Evolutionary conservation across 2,329 filamentous ascomycete genomes (phyloP).

Genomic region (Talaromyces sp.): DNA sequence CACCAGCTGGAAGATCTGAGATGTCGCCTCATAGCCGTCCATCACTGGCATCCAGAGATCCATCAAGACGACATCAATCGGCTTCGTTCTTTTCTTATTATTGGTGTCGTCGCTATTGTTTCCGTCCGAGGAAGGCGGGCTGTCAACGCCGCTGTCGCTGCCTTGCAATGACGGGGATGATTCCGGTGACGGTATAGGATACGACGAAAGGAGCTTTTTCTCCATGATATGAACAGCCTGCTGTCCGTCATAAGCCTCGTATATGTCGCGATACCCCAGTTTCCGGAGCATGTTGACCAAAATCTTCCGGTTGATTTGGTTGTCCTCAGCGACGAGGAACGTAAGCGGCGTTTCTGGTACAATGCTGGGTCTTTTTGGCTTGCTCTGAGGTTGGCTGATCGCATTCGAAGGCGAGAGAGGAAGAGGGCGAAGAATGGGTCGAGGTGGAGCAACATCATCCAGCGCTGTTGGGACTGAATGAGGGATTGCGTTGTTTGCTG

Average conservation of each 20-base stretch:
- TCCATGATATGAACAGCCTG: constrained; percentile 61
- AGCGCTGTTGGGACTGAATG: neutral
- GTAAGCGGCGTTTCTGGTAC: constrained; percentile 58
- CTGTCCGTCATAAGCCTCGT: constrained; percentile 62
- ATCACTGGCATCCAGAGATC: constrained; percentile 73
- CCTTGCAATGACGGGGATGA: constrained; percentile 8
- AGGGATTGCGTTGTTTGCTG: neutral
- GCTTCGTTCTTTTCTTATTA: constrained; percentile 23
- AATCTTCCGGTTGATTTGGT: constrained; percentile 64
- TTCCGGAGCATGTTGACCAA: constrained; percentile 62
- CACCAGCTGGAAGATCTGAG: constrained; percentile 55
- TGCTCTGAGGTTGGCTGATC: constrained; percentile 18
- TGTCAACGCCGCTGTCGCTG: constrained; percentile 17
- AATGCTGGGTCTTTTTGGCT: constrained; percentile 51
- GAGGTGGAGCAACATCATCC: neutral
- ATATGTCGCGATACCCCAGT: constrained; percentile 59
- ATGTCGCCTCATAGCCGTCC: constrained; percentile 65
- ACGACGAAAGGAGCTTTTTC: constrained; percentile 32
- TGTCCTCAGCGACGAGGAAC: constrained; percentile 68
- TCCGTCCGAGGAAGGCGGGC: constrained; percentile 13
- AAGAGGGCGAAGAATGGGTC: constrained; percentile 14
- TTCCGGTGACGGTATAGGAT: constrained; percentile 10
- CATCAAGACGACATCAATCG: constrained; percentile 64
- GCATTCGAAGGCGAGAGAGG: constrained; percentile 17
- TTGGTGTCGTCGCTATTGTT: constrained; percentile 17